These are phyloP conservation scores for Parascedosporium putredinis DNA, from an alignment of 2,329 filamentous ascomycete species.

Conservation along the genomic window DNA sequence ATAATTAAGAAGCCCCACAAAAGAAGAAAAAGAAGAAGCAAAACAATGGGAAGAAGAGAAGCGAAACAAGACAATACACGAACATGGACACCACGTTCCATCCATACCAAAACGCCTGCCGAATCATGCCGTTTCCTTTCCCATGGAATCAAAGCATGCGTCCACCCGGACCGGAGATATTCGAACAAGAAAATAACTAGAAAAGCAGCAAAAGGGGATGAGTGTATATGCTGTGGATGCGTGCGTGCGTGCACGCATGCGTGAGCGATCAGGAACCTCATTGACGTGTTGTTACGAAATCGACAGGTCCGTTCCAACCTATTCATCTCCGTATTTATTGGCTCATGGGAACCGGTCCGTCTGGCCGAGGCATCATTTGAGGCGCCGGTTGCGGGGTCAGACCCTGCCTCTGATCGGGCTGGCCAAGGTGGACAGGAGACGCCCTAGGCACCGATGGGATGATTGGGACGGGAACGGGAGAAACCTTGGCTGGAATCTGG, in stretches of 20 bases:
- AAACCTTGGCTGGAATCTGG: conserved; percentile 28
- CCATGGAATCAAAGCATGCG: neutral
- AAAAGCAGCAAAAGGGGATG: neutral
- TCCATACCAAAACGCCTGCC: neutral
- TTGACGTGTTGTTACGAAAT: too few relatives aligned
- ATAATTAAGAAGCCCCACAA: neutral
- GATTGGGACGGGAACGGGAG: conserved; percentile 31
- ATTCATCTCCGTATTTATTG: too few relatives aligned
- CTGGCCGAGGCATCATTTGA: neutral
- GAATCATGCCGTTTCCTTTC: neutral
- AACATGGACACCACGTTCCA: neutral
- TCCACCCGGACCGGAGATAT: neutral
- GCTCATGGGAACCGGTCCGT: neutral
- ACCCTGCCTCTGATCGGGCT: neutral
- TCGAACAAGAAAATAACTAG: neutral
- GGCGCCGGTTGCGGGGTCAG: neutral
- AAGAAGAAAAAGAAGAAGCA: too few relatives aligned
- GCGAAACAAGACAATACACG: neutral
- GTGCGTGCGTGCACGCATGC: too few relatives aligned
- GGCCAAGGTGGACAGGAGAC: neutral
- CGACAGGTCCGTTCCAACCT: too few relatives aligned
- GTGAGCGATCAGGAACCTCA: neutral
- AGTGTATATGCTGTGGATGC: too few relatives aligned
- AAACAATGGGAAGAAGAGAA: neutral
- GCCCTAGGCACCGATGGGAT: conserved; percentile 19